Base-by-base conservation (phyloP, 768 basidiomycete species). In the Tephrocybe sp. region DNA sequence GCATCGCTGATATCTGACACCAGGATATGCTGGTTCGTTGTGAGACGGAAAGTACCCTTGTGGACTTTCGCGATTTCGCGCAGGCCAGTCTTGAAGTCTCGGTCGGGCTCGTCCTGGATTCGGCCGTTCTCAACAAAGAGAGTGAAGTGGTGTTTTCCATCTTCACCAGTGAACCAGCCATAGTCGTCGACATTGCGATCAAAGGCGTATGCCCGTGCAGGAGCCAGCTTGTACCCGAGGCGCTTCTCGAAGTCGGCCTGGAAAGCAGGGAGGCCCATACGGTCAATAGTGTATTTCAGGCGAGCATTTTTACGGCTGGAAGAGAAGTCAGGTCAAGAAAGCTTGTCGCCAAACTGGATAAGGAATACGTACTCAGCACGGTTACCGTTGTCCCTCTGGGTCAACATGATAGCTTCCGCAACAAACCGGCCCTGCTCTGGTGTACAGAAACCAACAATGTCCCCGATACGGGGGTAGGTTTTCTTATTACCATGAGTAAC, bases 401-500 rank as follows among this genome's bases (percentile, higher is more conserved):
- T 86, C 39, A 97, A 69, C 86, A 99, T 87, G 60, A 99, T 80
- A 64, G 89, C 87, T 74, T 99, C 95, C 8, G 94, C 94, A 4
- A 96, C 87, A 51, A 80, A 73, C 60, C 79, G 79, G 45, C 90
- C 94, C 63, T 98, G 87, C 44, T 94, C 92, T 5, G 82, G 72
- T 1, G 88, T 90, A 61, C 92, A 93, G 77, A 98, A 99, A 43
- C 97, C 97, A 53, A 99, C 81, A 39, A 97, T 70, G 60, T 87
- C 86, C 24, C 83, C 93, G 37, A 86, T 68, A 44, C 97, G 87
- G 38, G 97, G 97, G 66, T 98, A 98, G 0, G 97, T 99, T 76
- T 97, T 95, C 77, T 98, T 98, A 78, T 92, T 96, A 27, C 93
- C 93, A 60, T 98, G 96, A 1, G 97, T 98, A 36, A 98, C 97